Conservation (phyloP, 2,329 filamentous ascomycete genomes). For the Boeremia exigua region DNA sequence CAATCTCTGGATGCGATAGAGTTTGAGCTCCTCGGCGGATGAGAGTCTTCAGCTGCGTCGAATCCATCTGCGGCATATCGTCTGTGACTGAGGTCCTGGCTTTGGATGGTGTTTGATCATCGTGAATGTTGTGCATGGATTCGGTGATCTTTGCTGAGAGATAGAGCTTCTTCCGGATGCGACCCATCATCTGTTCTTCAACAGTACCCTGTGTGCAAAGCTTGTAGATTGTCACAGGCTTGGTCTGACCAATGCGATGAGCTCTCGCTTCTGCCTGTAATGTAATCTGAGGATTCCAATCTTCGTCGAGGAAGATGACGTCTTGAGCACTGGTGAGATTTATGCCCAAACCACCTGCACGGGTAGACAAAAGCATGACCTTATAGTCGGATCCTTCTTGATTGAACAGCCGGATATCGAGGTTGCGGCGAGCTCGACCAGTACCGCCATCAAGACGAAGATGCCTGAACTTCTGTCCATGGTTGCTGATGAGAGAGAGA, state of each 20-base stretch:
- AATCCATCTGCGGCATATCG: constrained; percentile 60
- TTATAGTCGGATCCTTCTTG: constrained; percentile 53
- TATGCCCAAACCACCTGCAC: constrained; percentile 63
- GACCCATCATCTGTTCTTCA: constrained; percentile 64
- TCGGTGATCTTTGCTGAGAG: constrained; percentile 67
- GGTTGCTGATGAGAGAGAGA: constrained; percentile 52
- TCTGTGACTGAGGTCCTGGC: constrained; percentile 44
- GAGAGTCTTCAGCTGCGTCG: constrained; percentile 60
- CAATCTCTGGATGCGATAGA: constrained; percentile 58
- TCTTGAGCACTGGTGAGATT: constrained; percentile 61
- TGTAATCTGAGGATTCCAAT: constrained; percentile 62
- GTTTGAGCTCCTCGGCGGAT: constrained; percentile 62
- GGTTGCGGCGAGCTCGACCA: constrained; percentile 56
- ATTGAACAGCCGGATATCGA: constrained; percentile 62
- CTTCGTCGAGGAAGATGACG: constrained; percentile 63
- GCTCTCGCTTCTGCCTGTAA: constrained; percentile 62
- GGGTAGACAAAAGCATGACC: constrained; percentile 63
- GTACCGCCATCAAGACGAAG: constrained; percentile 60
- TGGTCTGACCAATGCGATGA: constrained; percentile 62
- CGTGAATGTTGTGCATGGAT: constrained; percentile 62
- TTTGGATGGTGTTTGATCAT: constrained; percentile 36
- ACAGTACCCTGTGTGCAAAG: constrained; percentile 63
- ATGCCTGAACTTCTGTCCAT: constrained; percentile 52
- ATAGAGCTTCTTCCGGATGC: constrained; percentile 68
- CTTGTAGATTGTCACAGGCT: constrained; percentile 62